Evolutionary conservation across 2,329 filamentous ascomycete genomes (phyloP).

Genomic region (Cordyceps tenuipes): DNA sequence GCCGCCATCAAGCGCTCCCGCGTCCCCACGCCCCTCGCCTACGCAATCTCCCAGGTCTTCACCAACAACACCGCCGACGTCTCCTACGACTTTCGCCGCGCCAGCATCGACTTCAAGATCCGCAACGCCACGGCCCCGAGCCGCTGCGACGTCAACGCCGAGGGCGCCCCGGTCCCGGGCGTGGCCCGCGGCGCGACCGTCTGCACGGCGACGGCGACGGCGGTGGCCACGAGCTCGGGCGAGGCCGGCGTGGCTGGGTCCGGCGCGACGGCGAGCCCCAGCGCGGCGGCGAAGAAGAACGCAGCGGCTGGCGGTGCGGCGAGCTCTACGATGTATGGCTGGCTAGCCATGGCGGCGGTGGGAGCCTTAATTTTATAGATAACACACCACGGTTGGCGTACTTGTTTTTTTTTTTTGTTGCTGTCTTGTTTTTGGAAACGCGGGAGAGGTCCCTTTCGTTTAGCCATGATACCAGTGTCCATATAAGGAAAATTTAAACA

Average conservation of each 20-base stretch:
- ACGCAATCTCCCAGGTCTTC: background rate
- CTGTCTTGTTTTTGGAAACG: background rate
- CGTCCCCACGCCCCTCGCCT: background rate
- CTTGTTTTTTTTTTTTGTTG: background rate
- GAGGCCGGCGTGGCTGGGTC: background rate
- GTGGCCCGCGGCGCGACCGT: background rate
- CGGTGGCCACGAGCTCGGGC: background rate
- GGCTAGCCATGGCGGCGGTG: background rate
- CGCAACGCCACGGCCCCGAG: conserved; percentile 1
- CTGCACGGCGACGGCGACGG: background rate
- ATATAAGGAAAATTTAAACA: background rate
- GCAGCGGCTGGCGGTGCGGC: background rate
- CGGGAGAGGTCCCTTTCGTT: background rate
- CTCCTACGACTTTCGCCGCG: conserved; percentile 4
- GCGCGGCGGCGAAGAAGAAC: background rate
- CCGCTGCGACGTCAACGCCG: background rate
- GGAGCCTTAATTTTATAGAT: background rate
- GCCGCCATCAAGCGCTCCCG: background rate
- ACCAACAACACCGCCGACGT: background rate
- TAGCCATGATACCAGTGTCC: conserved; percentile 6
- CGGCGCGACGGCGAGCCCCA: background rate
- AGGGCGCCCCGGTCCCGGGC: conserved; percentile 1
- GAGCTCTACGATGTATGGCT: background rate
- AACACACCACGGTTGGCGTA: background rate
- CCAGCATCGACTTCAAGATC: conserved; percentile 8